Evolutionary conservation across 1,284 basidiomycete genomes (phyloP), one percentile per base, ranked within the genome.

Genomic region (Ganoderma boninense): DNA sequence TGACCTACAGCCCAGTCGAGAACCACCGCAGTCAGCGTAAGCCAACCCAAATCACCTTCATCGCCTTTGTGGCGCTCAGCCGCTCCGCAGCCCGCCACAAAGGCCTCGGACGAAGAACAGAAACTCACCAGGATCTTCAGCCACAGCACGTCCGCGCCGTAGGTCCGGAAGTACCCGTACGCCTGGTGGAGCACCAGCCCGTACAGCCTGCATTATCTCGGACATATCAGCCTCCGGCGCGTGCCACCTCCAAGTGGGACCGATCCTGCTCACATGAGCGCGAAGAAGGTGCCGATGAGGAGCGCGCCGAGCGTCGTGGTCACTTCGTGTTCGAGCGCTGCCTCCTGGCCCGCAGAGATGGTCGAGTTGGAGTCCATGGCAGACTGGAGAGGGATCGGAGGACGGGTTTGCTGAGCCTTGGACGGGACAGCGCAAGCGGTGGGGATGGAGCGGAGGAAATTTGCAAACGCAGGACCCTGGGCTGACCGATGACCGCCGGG

Each of bases 81-180:
- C n/a, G n/a, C 43, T 29, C 43, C 43, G 43, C 43, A 44, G 14
- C 2, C 14, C 43, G 43, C 43, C 14, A 44, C 43, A 1, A 40
- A 40, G 38, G 1, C 4, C 38, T 8, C 11, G 32, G 32, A 32
- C 32, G 32, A 32, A 32, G 32, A 40, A 11, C 4, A 16, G 6
- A 4, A 0, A 54, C 60, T 62, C 38, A 43, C 60, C 40, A 62
- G 23, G n/a, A 38, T 40, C n/a, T 42, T 38, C 6, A 62, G 38
- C 35, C 23, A 62, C 38, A 40, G 38, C 14, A 40, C 14, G 38
- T 62, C 60, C 8, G 60, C 38, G 6, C n/a, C 23, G 23, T 38
- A 42, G 8, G n/a, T 43, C 23, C 60, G 60, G 40, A 42, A 38
- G 23, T 62, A 62, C 42, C 35, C 42, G 60, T 62, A 62, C 40